Conservation (phyloP, 202 grass and related monocot species). For the Carex arenaria region DNA sequence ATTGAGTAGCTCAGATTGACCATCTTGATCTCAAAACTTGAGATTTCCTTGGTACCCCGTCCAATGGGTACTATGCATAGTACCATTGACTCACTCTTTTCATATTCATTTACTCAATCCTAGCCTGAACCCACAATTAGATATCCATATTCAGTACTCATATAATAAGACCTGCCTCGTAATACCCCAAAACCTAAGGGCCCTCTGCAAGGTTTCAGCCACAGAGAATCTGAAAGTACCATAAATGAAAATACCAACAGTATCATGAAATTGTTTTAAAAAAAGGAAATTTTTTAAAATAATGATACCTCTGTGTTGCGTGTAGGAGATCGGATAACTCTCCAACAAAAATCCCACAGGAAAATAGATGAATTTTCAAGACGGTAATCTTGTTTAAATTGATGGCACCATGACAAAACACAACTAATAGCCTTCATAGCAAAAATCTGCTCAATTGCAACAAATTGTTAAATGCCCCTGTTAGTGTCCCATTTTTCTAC, state of each 20-base stretch:
- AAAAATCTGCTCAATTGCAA: conserved; percentile 66
- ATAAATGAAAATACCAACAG: neutral
- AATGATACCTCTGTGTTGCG: conserved; percentile 53
- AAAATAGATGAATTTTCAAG: conserved; percentile 55
- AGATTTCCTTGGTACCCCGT: too few relatives aligned
- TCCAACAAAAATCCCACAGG: conserved; percentile 74
- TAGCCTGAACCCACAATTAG: neutral
- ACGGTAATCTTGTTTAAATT: conserved; percentile 32
- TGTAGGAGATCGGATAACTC: conserved; percentile 58
- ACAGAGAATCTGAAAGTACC: neutral
- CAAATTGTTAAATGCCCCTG: neutral
- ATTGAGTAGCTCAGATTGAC: neutral
- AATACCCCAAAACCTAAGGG: neutral
- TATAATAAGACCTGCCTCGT: neutral
- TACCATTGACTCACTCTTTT: neutral
- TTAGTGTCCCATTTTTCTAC: neutral
- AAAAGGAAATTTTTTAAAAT: conserved; percentile 15
- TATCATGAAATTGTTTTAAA: neutral
- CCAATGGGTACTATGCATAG: neutral
- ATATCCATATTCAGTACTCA: neutral
- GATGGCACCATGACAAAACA: conserved; percentile 60
- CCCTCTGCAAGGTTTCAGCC: neutral
- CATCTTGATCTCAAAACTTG: too few relatives aligned
- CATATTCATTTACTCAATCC: neutral
- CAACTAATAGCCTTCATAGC: conserved; percentile 56